Conservation (phyloP, 495 filamentous ascomycete genomes). For the Neurospora sp. region DNA sequence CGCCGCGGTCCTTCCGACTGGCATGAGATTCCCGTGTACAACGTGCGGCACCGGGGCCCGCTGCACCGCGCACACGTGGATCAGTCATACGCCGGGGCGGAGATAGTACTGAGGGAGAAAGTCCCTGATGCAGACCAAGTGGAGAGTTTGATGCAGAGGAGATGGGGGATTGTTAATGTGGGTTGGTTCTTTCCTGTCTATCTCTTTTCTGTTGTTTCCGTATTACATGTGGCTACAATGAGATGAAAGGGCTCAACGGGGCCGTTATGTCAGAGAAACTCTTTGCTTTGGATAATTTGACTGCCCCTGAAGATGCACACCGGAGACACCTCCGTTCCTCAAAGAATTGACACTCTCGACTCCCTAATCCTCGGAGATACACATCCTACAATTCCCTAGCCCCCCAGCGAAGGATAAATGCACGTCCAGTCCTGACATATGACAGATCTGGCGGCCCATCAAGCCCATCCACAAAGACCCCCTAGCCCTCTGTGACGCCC, state of each 20-base stretch:
- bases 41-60: constrained; percentile 42
- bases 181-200: background rate
- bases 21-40: constrained; percentile 20
- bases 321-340: too few species aligned
- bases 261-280: too few species aligned
- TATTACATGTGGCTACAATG: too few species aligned
- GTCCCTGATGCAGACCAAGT: constrained; percentile 38
- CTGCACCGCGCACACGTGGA: constrained; percentile 61
- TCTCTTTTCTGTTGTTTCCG: too few species aligned
- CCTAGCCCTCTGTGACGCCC: constrained; percentile 50
- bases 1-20: constrained; percentile 41
- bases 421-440: background rate
- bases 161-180: constrained; percentile 63
- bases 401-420: background rate
- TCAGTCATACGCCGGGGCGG: constrained; percentile 53
- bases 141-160: constrained; percentile 35
- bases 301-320: too few species aligned
- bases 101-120: constrained; percentile 43
- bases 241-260: too few species aligned
- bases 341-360: too few species aligned
- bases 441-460: constrained; percentile 57
- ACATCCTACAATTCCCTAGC: too few species aligned
- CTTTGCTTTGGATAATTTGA: too few species aligned
- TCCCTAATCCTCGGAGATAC: too few species aligned
- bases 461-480: constrained; percentile 53